These are phyloP conservation scores for Nothomitra cinnamomea DNA, from an alignment of 2,329 filamentous ascomycete species.

Conservation along the genomic window DNA sequence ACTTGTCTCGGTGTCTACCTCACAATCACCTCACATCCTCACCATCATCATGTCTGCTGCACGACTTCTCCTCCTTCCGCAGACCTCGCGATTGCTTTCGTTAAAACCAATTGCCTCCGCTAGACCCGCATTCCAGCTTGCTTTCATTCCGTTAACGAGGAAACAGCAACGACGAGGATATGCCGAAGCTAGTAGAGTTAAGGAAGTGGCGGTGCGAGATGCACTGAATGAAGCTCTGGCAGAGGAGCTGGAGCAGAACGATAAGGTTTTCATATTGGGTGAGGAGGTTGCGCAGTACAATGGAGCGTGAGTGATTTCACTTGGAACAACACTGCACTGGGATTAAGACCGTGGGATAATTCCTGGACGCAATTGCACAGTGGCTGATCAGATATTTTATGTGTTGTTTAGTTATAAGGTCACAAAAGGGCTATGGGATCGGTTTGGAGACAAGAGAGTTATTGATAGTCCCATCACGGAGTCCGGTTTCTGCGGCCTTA, in stretches of 20 bases:
- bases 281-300: constrained; percentile 99
- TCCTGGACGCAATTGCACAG: constrained; percentile 7
- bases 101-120: constrained; percentile 32
- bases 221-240: constrained; percentile 97
- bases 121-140: constrained; percentile 36
- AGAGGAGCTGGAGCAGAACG: constrained; percentile 87
- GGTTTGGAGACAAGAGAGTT: constrained; percentile 91
- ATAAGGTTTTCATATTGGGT: constrained; percentile 88
- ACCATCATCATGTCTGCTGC: constrained; percentile 34
- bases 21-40: neutral
- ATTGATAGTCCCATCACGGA: constrained; percentile 99
- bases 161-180: constrained; percentile 31
- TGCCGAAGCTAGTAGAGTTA: constrained; percentile 44
- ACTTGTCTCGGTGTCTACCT: constrained; percentile 5
- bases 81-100: constrained; percentile 43
- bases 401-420: constrained; percentile 63
- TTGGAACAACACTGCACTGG: neutral
- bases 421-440: constrained; percentile 90
- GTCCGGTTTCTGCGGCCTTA: constrained; percentile 84
- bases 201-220: constrained; percentile 94
- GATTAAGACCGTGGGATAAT: constrained; percentile 5
- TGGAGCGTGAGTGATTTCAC: constrained; percentile 51
- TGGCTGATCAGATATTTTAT: neutral
- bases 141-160: constrained; percentile 28
- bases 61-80: constrained; percentile 39